Base-by-base conservation (phyloP, 2,329 filamentous ascomycete species). In the Exophiala spinifera region DNA sequence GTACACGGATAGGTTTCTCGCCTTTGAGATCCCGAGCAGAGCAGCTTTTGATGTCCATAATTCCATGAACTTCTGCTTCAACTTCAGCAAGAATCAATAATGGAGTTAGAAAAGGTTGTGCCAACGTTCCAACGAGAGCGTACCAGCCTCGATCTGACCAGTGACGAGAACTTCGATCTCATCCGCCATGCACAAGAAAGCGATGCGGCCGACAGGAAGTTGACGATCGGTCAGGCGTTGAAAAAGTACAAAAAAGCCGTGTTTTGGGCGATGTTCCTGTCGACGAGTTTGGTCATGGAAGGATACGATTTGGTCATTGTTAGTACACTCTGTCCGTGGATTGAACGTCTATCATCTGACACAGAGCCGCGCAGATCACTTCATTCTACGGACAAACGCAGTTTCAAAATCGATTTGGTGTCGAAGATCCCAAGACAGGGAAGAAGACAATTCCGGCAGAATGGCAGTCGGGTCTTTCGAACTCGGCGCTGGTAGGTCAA, bases 401-500 rank as follows among this genome's bases (percentile, higher is more conserved):
- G 39, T 58, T 58, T 17, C 42, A 49, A 21, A 37, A 48, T 10
- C 51, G 48, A 3, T 58, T 55, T 36, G 56, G 56, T 6, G 46
- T 44, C 7, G 21, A 48, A 7, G 46, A 52, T 42, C 52, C 47
- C 2, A 31, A 15, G 3, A 39, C 53, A 15, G 56, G 56, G n/a
- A 43, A 55, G 28, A 51, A 58, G 40, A 20, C 15, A 20, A 49
- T 39, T 31, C 53, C 21, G n/a, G 49, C 59, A 10, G 56, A 74
- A 69, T 75, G 72, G 73, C 72, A 75, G 70, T 64, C 72, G 7
- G 72, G 71, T 56, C 63, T 75, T 40, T 73, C 71, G 51, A 74
- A 62, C 49, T 53, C 59, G 14, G 25, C 60, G 6, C 23, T 55
- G 17, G 55, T 56, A 36, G 62, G 56, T 20, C 61, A 65, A 57